Conservation (phyloP, 2,329 filamentous ascomycete genomes). For the Hymenotorrendiella dingleyae region DNA sequence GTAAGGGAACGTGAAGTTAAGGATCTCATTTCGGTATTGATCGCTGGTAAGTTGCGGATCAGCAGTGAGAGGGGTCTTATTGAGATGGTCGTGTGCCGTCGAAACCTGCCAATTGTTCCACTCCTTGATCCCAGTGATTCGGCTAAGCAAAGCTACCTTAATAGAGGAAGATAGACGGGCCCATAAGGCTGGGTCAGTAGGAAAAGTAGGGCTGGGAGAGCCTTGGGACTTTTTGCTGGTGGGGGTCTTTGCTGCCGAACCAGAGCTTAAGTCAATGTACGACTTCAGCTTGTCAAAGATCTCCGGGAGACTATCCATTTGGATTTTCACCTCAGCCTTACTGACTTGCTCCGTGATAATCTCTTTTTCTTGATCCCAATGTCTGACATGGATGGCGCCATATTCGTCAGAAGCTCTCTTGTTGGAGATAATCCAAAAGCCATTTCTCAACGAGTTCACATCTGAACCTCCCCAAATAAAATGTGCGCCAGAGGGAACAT, state of each 20-base stretch:
- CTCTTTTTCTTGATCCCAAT: slow-evolving; percentile 53
- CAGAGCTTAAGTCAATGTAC: slow-evolving; percentile 14
- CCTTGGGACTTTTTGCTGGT: not conserved
- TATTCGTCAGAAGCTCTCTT: slow-evolving; percentile 22
- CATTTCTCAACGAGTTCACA: slow-evolving; percentile 44
- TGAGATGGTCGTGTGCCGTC: slow-evolving; percentile 44
- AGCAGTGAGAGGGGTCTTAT: slow-evolving; percentile 1
- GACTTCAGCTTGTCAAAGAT: slow-evolving; percentile 22
- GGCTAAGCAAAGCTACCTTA: slow-evolving; percentile 38
- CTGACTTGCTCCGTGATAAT: slow-evolving; percentile 43
- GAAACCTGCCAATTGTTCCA: slow-evolving; percentile 46
- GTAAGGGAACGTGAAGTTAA: slow-evolving; percentile 44
- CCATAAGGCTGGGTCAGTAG: slow-evolving; percentile 40
- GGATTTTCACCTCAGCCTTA: slow-evolving; percentile 40
- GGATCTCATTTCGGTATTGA: slow-evolving; percentile 38
- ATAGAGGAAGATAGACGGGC: slow-evolving; percentile 45
- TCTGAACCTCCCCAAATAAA: slow-evolving; percentile 53
- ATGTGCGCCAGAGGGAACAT: slow-evolving; percentile 50
- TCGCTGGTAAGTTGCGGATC: slow-evolving; percentile 24
- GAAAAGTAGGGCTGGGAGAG: not conserved
- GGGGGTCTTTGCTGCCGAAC: slow-evolving; percentile 1
- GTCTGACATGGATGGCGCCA: slow-evolving; percentile 37
- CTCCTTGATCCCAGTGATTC: slow-evolving; percentile 38
- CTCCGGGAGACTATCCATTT: slow-evolving; percentile 33
- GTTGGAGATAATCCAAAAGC: slow-evolving; percentile 46